phyloP scores from a whole-genome alignment of 768 basidiomycete genomes.

The Crucibulum laeve region DNA sequence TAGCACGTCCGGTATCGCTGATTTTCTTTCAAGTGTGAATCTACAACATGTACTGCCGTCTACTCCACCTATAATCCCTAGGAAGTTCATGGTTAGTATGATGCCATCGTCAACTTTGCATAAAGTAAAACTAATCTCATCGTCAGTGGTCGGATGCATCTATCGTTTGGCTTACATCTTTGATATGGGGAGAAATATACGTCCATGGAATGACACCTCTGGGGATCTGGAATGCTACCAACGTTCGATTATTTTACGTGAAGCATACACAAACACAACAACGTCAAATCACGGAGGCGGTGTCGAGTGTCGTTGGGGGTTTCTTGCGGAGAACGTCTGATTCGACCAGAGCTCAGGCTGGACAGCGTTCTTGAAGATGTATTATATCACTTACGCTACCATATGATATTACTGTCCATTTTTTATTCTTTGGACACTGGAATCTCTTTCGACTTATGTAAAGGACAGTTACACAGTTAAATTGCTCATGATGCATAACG shows the following conservation, averaged over 20 bases:
- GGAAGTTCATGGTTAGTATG: slow-evolving; percentile 68
- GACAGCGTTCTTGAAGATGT: slow-evolving; percentile 5
- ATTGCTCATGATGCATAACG: no score
- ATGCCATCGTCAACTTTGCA: slow-evolving; percentile 1
- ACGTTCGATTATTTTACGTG: slow-evolving; percentile 86
- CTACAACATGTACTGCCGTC: slow-evolving; percentile 75
- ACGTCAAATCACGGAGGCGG: slow-evolving; percentile 72
- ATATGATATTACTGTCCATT: no score
- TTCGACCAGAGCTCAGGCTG: slow-evolving; percentile 10
- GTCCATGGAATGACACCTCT: slow-evolving; percentile 84
- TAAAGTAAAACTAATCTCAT: slow-evolving; percentile 4
- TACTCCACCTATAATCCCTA: slow-evolving; percentile 55
- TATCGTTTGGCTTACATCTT: slow-evolving; percentile 85
- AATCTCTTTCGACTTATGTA: background rate
- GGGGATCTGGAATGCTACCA: slow-evolving; percentile 88
- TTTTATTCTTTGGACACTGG: background rate
- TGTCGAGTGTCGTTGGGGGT: slow-evolving; percentile 79
- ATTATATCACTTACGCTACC: no score
- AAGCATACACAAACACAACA: slow-evolving; percentile 74
- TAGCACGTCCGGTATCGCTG: slow-evolving; percentile 64
- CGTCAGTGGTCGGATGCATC: slow-evolving; percentile 89
- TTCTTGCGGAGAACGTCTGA: slow-evolving; percentile 54
- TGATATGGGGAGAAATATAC: slow-evolving; percentile 96
- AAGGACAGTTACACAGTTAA: background rate
- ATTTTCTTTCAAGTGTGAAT: slow-evolving; percentile 68